Base-by-base conservation (phyloP, 1,139 yeast species). In the Maudiozyma humilis region DNA sequence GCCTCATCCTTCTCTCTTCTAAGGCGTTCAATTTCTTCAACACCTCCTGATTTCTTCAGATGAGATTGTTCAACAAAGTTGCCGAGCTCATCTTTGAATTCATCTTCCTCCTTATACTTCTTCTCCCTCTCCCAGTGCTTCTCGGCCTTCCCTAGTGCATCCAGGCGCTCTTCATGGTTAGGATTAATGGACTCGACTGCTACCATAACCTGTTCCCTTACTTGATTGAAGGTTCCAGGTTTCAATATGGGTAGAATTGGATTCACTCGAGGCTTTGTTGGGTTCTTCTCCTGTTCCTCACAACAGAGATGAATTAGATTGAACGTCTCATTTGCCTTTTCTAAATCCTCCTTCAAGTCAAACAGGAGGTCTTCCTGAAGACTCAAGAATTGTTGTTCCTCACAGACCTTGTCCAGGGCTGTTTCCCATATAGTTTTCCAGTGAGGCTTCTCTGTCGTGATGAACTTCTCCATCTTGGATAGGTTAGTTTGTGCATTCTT, bases 341-440 rank as follows among this genome's bases (percentile, higher is more conserved):
- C 75, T 38, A 91, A 67, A 64, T 91, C 98, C 49, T 86, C 94
- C 42, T 76, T 77, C 53, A 91, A 67, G 60, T 91, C 95, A 32
- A 72, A 75, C 3, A 89, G 77, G 49, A 91, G 73, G 51, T 86
- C 95, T 55, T 86, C 96, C 62, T 91, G 97, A 29, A 88, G 72
- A 49, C 85, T 84, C 65, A 89, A 78, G 60, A 87, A 87, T 53
- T 89, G 95, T 62, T 91, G 97, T 57, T 89, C 96, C 54, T 87
- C 95, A 50, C 95, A 84, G 18, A 91, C 93, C 38, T 82, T 81
- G 52, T 87, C 94, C 47, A 91, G 72, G 57, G 89, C 96, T 4
- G 82, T 70, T 61, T 89, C 96, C 97, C 98, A 91, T 23, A 87
- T 81, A 54, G 78, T 79, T 60, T 87, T 85, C 96, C 97, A 88